Percentiles rank a stretch among this genome's conserved stretches.
Evolutionary conservation across 169 alveolate genomes (phyloP).

Genomic region (Cryptosporidium ubiquitum): DNA sequence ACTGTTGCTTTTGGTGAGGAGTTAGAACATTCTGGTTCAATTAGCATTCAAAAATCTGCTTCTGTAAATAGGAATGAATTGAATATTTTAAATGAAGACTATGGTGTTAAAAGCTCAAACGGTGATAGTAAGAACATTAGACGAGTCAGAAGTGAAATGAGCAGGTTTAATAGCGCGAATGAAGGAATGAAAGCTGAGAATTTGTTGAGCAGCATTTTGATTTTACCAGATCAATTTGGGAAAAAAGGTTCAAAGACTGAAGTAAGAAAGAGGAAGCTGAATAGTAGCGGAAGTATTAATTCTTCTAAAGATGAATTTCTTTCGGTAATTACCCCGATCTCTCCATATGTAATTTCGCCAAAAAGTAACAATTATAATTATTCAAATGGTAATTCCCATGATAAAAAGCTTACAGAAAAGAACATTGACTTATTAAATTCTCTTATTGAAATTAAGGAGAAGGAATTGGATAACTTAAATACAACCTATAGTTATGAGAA

Average conservation of each 20-base stretch:
- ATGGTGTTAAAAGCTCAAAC: background rate
- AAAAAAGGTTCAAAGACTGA: background rate
- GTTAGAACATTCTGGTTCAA: background rate
- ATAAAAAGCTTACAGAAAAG: slow-evolving; percentile 40
- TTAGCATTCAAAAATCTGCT: background rate
- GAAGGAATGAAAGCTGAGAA: background rate
- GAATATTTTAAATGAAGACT: background rate
- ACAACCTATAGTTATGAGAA: slow-evolving; percentile 62
- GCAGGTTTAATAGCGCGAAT: background rate
- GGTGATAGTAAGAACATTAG: background rate
- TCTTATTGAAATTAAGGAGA: slow-evolving; percentile 51
- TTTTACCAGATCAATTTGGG: background rate
- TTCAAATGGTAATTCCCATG: background rate
- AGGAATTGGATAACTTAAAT: slow-evolving; percentile 17
- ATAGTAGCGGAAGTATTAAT: background rate
- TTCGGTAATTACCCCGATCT: slow-evolving; percentile 43
- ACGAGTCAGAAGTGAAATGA: background rate
- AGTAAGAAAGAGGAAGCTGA: slow-evolving; percentile 32
- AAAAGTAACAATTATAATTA: slow-evolving; percentile 7
- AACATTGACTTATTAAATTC: slow-evolving; percentile 51
- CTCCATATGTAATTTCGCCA: slow-evolving; percentile 64
- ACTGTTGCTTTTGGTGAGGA: background rate
- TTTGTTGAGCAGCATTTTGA: background rate
- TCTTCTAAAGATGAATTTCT: slow-evolving; percentile 15
- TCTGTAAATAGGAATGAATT: background rate